Base-by-base conservation (phyloP, 257 asterid species). In the Leptodermis oblonga region DNA sequence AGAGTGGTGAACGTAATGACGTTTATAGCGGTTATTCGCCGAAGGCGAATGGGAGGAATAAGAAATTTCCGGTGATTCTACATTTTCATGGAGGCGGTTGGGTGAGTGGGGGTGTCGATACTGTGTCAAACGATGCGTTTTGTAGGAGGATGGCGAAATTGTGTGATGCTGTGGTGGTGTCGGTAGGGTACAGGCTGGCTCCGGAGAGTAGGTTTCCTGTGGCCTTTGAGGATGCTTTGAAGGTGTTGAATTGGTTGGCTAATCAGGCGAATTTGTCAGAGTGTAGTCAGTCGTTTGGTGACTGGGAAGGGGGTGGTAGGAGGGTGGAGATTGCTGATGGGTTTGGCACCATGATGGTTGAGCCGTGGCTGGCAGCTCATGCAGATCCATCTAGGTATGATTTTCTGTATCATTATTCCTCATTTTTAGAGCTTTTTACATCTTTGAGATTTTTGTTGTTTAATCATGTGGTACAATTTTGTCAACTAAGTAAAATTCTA, bases 301-400 rank as follows among this genome's bases (percentile, higher is more conserved):
- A 43, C 11, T 77, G 80, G 14, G 78, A 74, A 33, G 81, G 82
- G 46, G 87, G 71, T 42, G 82, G 82, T 34, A 74, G 86, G 77
- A 77, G 90, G 86, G 65, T 80, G 81, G 88, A 86, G 74, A 88
- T 90, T 67, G 90, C 82, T 46, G 96, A 90, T 77, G 97, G 92
- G 13, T 88, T 86, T 69, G 92, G 93, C 52, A 73, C 84, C 3
- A 75, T 83, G 11, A 81, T 82, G 84, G 86, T 77, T 58, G 97
- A 88, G 59, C 97, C 97, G 1, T 90, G 97, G 97, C 72, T 90
- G 79, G 96, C 96, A 78, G 90, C 97, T 82, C 97, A 90, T 76
- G 94, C 81, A n/a, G 97, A 88, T 67, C 86, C 77, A 42, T 88
- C 92, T 12, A 90, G 97, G 97, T 90, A 79, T 65, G 15, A 43